Evolutionary conservation across 139 green algal genomes (phyloP).

Genomic region (Monoraphidium neglectum): DNA sequence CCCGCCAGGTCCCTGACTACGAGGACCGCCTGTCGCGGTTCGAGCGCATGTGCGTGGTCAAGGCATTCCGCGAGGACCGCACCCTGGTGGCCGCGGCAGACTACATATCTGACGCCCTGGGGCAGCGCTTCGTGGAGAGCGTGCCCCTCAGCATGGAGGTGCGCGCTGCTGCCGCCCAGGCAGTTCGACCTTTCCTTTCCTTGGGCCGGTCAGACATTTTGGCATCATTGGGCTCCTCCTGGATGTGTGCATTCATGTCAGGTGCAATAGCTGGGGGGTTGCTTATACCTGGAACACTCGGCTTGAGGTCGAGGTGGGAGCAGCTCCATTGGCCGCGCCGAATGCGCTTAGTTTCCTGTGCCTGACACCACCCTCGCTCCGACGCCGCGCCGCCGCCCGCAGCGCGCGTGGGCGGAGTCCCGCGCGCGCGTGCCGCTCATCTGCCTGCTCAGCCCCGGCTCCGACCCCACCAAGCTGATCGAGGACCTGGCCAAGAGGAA

Average conservation of each 20-base stretch:
- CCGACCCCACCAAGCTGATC: slow-evolving; percentile 93
- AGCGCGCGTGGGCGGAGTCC: slow-evolving; percentile 62
- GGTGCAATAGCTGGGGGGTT: too few species aligned
- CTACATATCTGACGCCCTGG: slow-evolving; percentile 87
- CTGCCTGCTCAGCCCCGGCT: slow-evolving; percentile 89
- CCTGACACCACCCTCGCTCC: too few species aligned
- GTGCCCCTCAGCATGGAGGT: slow-evolving; percentile 89
- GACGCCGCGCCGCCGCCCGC: slow-evolving; percentile 6
- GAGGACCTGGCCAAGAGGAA: slow-evolving; percentile 94
- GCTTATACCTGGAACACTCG: too few species aligned
- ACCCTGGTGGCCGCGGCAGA: slow-evolving; percentile 84
- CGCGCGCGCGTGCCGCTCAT: slow-evolving; percentile 76
- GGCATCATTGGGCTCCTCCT: too few species aligned
- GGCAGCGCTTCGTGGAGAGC: slow-evolving; percentile 85
- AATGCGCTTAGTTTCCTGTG: too few species aligned
- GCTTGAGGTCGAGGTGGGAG: too few species aligned
- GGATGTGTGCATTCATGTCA: too few species aligned
- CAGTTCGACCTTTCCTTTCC: too few species aligned
- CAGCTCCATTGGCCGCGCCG: too few species aligned
- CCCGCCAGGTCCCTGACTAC: slow-evolving; percentile 81
- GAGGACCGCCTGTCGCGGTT: slow-evolving; percentile 89
- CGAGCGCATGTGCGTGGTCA: slow-evolving; percentile 90
- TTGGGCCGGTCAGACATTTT: too few species aligned
- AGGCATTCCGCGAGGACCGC: slow-evolving; percentile 90
- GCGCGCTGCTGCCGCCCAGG: neutral